Conservation (phyloP, 345 rosid genomes). For the Eucalyptus erythrocorys region DNA sequence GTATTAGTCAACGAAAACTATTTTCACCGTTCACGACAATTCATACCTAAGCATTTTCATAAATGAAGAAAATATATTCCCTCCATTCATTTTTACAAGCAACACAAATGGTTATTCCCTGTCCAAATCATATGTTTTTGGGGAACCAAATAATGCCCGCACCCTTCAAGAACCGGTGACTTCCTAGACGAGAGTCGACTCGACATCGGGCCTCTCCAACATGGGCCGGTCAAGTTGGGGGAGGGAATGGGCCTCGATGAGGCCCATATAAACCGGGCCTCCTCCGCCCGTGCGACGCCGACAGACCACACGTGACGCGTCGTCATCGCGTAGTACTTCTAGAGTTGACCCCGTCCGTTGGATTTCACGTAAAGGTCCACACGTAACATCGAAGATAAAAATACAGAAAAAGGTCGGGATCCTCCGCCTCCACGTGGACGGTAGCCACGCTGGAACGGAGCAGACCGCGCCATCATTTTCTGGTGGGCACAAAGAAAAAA, state of each 20-base stretch:
- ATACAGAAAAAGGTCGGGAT: not conserved
- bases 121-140: too few relatives aligned
- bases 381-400: not conserved
- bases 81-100: not conserved
- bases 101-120: not conserved
- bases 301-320: not conserved
- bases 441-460: not conserved
- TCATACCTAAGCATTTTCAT: fast-evolving
- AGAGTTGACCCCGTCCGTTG: not conserved
- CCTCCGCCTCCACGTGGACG: not conserved
- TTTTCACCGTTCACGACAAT: not conserved
- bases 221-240: not conserved
- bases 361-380: not conserved
- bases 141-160: not conserved
- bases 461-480: not conserved
- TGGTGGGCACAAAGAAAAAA: not conserved
- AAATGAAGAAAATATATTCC: not conserved
- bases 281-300: not conserved
- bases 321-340: not conserved
- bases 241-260: not conserved
- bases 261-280: not conserved
- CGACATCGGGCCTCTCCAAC: not conserved
- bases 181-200: not conserved
- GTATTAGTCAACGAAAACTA: not conserved
- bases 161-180: not conserved